Base-by-base conservation (phyloP, 257 asterid species). In the Solanum lycopersicoides region DNA sequence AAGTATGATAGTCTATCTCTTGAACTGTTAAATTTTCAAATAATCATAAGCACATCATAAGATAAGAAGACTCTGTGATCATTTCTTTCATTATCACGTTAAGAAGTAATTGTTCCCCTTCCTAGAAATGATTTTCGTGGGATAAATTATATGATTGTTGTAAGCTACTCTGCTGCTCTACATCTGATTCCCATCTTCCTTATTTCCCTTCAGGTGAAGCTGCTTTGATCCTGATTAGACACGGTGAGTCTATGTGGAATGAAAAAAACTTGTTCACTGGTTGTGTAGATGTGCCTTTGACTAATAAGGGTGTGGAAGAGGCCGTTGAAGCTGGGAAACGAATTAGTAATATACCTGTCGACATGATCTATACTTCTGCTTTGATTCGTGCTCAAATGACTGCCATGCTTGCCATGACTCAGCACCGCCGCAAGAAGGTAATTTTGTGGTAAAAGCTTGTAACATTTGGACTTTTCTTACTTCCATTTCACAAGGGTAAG, bases 221-320 rank as follows among this genome's bases (percentile, higher is more conserved):
- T 90, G 97, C 99, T 65, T 85, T 97, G 91, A 92, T 96, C 92
- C 92, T 97, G 86, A 95, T 97, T 60, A 91, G 99, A 93, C 99
- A 97, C 41, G 99, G 99, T 2, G 99, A 97, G 90, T 96, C 99
- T 53, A 94, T 97, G 98, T 97, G 99, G 99, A 97, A 97, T n/a
- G 99, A 97, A 91, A 97, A 96, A 91, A 97, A 97, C 92, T 91
- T 97, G 86, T 97, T 97, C 95, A 97, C 99, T 8, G 99, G 99
- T 66, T 96, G 99, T 91, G 99, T 97, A 34, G 99, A 97, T 77
- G 99, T 97, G 89, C 99, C 99, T 44, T 92, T 97, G 23, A 97
- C 99, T 23, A 89, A 92, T 75, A 97, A 96, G 91, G 99, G 99
- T 21, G 98, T 96, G 85, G 98, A 96, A 50, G 99, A 97, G 92